phyloP scores from a whole-genome alignment of 176 grass and related monocot genomes.

The Musa beccarii region DNA sequence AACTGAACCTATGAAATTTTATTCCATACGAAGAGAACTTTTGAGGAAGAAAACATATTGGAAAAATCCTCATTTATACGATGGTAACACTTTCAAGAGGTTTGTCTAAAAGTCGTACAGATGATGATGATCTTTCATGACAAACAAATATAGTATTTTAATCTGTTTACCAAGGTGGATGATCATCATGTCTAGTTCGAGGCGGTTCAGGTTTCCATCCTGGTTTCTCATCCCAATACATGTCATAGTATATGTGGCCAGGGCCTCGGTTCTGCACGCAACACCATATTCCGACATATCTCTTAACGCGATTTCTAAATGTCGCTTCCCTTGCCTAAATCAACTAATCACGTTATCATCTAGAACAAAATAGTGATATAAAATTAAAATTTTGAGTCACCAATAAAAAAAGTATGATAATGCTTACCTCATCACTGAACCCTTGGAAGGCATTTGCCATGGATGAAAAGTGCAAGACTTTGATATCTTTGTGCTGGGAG shows the following conservation, averaged over 20 bases:
- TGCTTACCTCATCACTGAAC: constrained; percentile 66
- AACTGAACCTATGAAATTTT: too few relatives aligned
- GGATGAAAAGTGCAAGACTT: constrained; percentile 77
- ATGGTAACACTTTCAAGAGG: too few relatives aligned
- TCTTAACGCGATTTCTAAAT: constrained; percentile 72
- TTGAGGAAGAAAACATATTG: too few relatives aligned
- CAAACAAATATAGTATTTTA: too few relatives aligned
- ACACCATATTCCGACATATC: constrained; percentile 75
- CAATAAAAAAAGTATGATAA: constrained; percentile 11
- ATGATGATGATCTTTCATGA: too few relatives aligned
- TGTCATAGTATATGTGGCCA: constrained; percentile 93
- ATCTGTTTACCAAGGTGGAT: constrained; percentile 35
- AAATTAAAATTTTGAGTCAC: neutral
- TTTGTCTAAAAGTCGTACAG: too few relatives aligned
- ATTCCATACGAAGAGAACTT: too few relatives aligned
- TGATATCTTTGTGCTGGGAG: constrained; percentile 54
- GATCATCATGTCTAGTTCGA: constrained; percentile 43
- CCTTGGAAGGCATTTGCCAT: constrained; percentile 62
- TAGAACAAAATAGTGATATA: neutral
- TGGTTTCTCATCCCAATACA: constrained; percentile 93
- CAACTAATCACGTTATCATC: constrained; percentile 15
- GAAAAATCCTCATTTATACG: too few relatives aligned
- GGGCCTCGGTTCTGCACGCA: constrained; percentile 53
- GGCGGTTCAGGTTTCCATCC: constrained; percentile 71
- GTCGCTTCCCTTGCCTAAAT: constrained; percentile 40